Evolutionary conservation across 352 stramenopile genomes (phyloP).

Genomic region (Phytophthora citricola): DNA sequence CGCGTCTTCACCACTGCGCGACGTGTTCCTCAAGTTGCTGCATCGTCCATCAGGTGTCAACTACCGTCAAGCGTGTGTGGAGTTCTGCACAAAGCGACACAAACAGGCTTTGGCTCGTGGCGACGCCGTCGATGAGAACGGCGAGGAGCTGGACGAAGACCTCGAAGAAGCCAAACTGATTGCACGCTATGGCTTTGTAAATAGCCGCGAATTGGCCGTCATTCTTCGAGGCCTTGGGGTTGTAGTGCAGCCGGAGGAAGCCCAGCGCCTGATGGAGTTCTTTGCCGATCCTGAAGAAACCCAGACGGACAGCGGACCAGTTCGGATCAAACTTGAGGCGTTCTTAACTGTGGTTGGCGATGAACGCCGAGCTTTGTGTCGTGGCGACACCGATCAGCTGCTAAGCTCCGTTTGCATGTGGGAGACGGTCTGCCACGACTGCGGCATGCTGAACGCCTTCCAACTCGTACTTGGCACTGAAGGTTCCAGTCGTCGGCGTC

Average conservation of each 20-base stretch:
- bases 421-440: constrained; percentile 92
- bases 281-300: constrained; percentile 75
- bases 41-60: constrained; percentile 85
- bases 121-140: constrained; percentile 57
- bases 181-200: constrained; percentile 56
- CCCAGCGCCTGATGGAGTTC: constrained; percentile 83
- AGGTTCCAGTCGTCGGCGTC: constrained; percentile 49
- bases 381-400: constrained; percentile 78
- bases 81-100: constrained; percentile 68
- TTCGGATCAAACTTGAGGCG: constrained; percentile 49
- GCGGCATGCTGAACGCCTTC: constrained; percentile 92
- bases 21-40: constrained; percentile 92
- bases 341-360: constrained; percentile 89
- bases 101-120: constrained; percentile 59
- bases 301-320: constrained; percentile 36
- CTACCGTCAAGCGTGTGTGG: constrained; percentile 82
- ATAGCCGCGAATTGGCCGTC: constrained; percentile 56
- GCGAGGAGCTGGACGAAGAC: constrained; percentile 69
- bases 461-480: constrained; percentile 75
- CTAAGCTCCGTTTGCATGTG: constrained; percentile 90
- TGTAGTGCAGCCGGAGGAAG: constrained; percentile 81
- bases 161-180: constrained; percentile 75
- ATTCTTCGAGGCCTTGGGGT: constrained; percentile 80
- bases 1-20: constrained; percentile 84
- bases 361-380: constrained; percentile 60